These are phyloP conservation scores for Xylaria sp. DNA, from an alignment of 2,329 filamentous ascomycete species.

Conservation along the genomic window DNA sequence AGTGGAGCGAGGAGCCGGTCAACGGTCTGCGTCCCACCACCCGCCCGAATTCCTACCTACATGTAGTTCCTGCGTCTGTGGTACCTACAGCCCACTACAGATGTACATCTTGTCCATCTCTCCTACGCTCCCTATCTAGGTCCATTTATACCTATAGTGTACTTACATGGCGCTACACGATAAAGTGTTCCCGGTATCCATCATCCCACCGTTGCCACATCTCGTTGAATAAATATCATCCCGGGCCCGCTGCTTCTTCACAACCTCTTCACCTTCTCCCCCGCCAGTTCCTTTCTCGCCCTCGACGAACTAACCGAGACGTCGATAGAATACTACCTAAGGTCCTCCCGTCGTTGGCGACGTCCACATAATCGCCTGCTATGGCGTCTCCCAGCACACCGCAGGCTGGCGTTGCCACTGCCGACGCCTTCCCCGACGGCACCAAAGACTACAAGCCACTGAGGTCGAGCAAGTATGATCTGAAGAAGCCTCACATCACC, in stretches of 20 bases:
- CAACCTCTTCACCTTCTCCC: conserved; percentile 7
- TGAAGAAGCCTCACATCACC: conserved; percentile 84
- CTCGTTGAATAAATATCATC: conserved; percentile 30
- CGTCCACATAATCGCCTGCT: conserved; percentile 49
- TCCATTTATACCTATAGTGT: too few relatives aligned
- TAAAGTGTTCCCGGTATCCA: conserved; percentile 10
- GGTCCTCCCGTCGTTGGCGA: conserved; percentile 44
- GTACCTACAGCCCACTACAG: neutral
- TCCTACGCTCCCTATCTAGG: too few relatives aligned
- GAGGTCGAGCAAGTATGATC: conserved; percentile 58
- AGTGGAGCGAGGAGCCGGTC: neutral
- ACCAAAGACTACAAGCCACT: conserved; percentile 57
- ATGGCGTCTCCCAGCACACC: conserved; percentile 50
- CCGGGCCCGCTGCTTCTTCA: conserved; percentile 17
- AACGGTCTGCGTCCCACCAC: conserved; percentile 8
- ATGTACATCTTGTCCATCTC: too few relatives aligned
- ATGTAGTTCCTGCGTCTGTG: neutral
- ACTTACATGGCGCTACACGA: conserved; percentile 2
- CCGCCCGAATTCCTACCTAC: neutral
- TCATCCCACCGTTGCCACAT: conserved; percentile 17
- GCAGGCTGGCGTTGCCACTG: conserved; percentile 57
- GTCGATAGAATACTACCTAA: conserved; percentile 28
- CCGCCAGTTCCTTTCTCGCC: conserved; percentile 11
- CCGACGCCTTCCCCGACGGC: conserved; percentile 54
- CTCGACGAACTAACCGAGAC: conserved; percentile 32